phyloP scores from a whole-genome alignment of 2,329 filamentous ascomycete species.

The Calonectria pteridis region DNA sequence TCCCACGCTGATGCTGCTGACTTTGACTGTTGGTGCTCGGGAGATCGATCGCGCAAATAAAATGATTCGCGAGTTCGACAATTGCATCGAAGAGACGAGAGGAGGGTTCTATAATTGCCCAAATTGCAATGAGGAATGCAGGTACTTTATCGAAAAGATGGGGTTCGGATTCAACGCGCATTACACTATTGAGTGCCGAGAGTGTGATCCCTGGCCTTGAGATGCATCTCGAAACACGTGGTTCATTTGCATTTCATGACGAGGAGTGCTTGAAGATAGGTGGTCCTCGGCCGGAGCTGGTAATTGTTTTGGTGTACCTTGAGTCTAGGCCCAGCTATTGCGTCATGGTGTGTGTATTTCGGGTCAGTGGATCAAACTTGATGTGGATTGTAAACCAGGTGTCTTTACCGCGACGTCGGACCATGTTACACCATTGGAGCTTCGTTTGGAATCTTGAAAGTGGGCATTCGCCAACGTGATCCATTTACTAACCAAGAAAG shows the following conservation, averaged over 20 bases:
- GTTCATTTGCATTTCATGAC: not conserved
- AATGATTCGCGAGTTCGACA: not conserved
- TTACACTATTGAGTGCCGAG: not conserved
- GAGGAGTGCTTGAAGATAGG: not conserved
- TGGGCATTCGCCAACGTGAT: not conserved
- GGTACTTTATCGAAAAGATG: not conserved
- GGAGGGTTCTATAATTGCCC: not conserved
- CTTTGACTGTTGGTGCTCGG: not conserved
- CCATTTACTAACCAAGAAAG: not conserved
- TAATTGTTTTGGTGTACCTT: not conserved
- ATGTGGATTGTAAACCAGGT: not conserved
- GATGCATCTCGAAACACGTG: not conserved
- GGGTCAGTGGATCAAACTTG: not conserved
- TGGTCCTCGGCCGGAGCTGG: not conserved
- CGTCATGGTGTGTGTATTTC: not conserved
- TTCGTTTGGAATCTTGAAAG: not conserved
- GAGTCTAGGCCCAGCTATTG: not conserved
- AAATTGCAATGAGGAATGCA: not conserved
- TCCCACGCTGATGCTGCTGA: not conserved
- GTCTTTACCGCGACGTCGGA: not conserved
- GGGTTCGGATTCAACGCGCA: not conserved
- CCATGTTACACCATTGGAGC: not conserved
- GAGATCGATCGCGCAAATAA: not conserved
- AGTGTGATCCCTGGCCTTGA: not conserved
- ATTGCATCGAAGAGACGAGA: not conserved